Evolutionary conservation across 2,329 filamentous ascomycete species (phyloP), one percentile per base, ranked within the genome.

Genomic region (Penicillium carneum): DNA sequence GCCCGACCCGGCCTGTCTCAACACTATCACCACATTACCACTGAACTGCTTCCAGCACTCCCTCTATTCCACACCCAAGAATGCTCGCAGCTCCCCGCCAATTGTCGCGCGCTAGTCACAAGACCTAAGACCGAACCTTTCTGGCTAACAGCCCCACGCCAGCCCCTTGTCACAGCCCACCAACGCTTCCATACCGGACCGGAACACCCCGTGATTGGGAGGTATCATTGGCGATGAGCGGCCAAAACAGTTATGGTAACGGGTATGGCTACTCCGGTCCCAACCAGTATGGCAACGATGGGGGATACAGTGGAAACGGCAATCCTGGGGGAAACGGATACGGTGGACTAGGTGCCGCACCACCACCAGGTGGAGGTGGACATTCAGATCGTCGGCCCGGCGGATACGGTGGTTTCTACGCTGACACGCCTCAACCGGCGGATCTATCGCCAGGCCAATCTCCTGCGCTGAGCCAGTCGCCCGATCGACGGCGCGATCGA

Each of bases 351-450:
- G 59, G 69, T 51, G 57, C 60, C 23, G 64, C 60, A 53, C 54
- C 47, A 61, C 63, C 65, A 61, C 63, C 65, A 31, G 62, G 63
- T 39, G 63, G 64, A 38, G 66, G 62, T 45, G 65, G 66, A 61
- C 64, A 66, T 29, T 71, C 76, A 48, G 77, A 77, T 20, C 75
- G 72, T 48, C 76, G 80, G 23, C 71, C 77, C 2, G 79, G 79
- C 45, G 80, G 79, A 26, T 82, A 81, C 59, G 79, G 80, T 38
- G 79, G 79, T 31, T 80, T 81, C 49, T 76, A 77, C 33, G 61
- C 71, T 20, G 76, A 77, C 41, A 49, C 72, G 7, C 63, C 71
- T 34, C 71, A 71, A 54, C 69, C 71, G 46, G 63, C 73, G 14
- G 64, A 70, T n/a, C 20, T 72, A 48, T 61, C 70, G 1, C 65